These are phyloP conservation scores for Ilyonectria mors-panacis DNA, from an alignment of 2,329 filamentous ascomycete species.

Conservation along the genomic window DNA sequence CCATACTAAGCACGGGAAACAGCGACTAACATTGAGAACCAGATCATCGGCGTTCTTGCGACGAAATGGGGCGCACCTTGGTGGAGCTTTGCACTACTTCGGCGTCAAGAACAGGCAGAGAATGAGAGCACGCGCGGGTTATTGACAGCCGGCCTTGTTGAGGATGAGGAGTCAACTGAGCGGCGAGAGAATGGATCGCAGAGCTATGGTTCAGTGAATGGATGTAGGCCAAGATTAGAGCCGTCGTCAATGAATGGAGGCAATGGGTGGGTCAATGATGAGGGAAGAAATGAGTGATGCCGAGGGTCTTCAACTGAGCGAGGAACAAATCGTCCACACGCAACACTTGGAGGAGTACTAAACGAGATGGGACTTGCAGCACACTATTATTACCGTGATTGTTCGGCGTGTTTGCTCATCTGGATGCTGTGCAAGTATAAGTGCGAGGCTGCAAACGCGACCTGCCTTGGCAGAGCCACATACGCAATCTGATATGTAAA, in stretches of 20 bases:
- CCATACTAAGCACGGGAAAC: too few species aligned
- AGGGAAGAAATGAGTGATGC: not conserved
- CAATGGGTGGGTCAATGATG: slow-evolving; percentile 46
- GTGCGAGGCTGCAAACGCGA: too few species aligned
- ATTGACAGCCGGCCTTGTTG: slow-evolving; percentile 49
- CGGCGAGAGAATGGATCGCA: slow-evolving; percentile 24
- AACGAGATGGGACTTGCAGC: too few species aligned
- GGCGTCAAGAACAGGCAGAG: slow-evolving; percentile 12
- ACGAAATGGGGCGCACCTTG: slow-evolving; percentile 49
- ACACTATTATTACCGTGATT: too few species aligned
- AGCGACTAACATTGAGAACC: not conserved
- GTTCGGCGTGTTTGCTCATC: too few species aligned
- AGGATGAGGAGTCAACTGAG: slow-evolving; percentile 43
- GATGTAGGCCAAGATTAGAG: slow-evolving; percentile 44
- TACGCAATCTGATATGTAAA: too few species aligned
- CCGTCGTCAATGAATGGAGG: slow-evolving; percentile 44
- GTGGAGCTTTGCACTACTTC: slow-evolving; percentile 48
- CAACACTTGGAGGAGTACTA: too few species aligned
- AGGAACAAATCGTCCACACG: not conserved
- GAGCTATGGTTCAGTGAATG: slow-evolving; percentile 41
- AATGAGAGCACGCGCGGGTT: slow-evolving; percentile 45
- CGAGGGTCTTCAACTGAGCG: not conserved
- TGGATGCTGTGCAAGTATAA: too few species aligned
- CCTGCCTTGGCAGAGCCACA: too few species aligned
- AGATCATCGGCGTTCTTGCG: slow-evolving; percentile 53